These are phyloP conservation scores for Aspergillus clavatus DNA, from an alignment of 2,329 filamentous ascomycete species.

Conservation along the genomic window DNA sequence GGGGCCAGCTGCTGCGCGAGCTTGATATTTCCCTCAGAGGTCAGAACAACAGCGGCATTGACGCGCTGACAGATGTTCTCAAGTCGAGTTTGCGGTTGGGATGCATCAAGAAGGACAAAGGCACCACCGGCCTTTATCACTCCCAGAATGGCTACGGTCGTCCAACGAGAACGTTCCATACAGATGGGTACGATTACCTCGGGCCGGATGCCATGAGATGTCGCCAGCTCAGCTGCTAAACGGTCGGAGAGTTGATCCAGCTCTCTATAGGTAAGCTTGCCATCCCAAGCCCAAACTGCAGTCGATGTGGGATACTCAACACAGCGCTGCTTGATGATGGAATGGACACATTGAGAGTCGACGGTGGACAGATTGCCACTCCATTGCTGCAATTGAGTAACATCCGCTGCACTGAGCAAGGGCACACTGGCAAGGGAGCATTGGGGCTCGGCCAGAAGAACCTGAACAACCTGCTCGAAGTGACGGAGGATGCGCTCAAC, in stretches of 20 bases:
- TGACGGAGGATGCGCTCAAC: no score
- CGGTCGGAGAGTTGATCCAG: not conserved
- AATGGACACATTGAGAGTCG: not conserved
- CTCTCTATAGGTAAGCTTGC: constrained; percentile 5
- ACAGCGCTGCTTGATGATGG: not conserved
- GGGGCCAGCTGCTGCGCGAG: no score
- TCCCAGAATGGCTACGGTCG: constrained; percentile 2
- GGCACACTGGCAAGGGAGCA: not conserved
- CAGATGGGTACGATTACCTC: constrained; percentile 1
- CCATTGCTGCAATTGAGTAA: constrained; percentile 1
- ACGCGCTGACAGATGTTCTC: not conserved
- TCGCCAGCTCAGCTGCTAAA: not conserved
- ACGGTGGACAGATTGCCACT: not conserved
- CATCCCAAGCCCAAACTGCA: constrained; percentile 9
- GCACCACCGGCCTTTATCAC: constrained; percentile 7
- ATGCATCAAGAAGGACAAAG: constrained; percentile 6
- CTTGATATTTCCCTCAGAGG: no score
- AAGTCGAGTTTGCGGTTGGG: constrained; percentile 3
- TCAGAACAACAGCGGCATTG: no score
- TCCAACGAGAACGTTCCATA: constrained; percentile 6
- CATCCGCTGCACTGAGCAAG: not conserved
- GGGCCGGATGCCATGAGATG: not conserved
- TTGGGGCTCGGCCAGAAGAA: no score
- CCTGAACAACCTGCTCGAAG: no score
- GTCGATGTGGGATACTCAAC: not conserved